Percentiles rank a stretch among this genome's conserved stretches.
phyloP scores from a whole-genome alignment of 2,329 filamentous ascomycete genomes.

The Fusarium heterosporum region DNA sequence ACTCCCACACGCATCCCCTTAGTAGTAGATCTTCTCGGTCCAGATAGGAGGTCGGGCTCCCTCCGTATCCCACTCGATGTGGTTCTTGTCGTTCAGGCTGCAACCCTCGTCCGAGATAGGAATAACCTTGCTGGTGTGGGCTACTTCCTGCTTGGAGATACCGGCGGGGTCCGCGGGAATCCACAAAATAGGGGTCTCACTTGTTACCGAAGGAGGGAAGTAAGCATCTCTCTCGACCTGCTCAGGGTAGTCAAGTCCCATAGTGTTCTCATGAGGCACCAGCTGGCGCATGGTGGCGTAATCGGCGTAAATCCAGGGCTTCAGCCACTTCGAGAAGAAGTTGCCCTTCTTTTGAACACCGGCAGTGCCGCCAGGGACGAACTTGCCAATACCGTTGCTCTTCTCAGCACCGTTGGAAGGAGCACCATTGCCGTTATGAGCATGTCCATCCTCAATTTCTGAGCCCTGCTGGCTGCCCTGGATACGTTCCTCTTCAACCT shows the following conservation, averaged over 20 bases:
- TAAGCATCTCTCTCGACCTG: conserved; percentile 76
- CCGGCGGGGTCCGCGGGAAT: conserved; percentile 78
- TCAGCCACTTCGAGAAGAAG: conserved; percentile 71
- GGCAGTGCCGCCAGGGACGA: conserved; percentile 39
- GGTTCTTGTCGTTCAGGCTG: conserved; percentile 73
- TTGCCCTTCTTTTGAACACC: conserved; percentile 61
- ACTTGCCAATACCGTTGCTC: conserved; percentile 37
- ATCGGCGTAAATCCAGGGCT: conserved; percentile 80
- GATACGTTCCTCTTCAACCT: conserved; percentile 57
- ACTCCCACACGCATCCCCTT: conserved; percentile 35
- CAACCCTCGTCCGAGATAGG: conserved; percentile 80
- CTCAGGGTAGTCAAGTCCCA: conserved; percentile 67
- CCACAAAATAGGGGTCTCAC: conserved; percentile 75
- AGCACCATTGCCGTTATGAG: conserved; percentile 25
- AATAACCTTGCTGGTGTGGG: conserved; percentile 73
- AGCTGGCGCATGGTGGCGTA: conserved; percentile 78
- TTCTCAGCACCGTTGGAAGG: conserved; percentile 31
- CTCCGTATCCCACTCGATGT: conserved; percentile 57
- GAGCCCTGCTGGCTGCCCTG: conserved; percentile 50
- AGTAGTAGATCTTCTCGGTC: conserved; percentile 60
- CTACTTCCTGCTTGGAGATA: conserved; percentile 77
- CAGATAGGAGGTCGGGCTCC: conserved; percentile 58
- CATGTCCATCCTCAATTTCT: conserved; percentile 40
- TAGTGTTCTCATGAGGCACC: conserved; percentile 68
- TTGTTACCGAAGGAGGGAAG: conserved; percentile 75